Evolutionary conservation across 805 yeast species (phyloP), one percentile per base, ranked within the genome.

Genomic region (Zygosaccharomyces bisporus): DNA sequence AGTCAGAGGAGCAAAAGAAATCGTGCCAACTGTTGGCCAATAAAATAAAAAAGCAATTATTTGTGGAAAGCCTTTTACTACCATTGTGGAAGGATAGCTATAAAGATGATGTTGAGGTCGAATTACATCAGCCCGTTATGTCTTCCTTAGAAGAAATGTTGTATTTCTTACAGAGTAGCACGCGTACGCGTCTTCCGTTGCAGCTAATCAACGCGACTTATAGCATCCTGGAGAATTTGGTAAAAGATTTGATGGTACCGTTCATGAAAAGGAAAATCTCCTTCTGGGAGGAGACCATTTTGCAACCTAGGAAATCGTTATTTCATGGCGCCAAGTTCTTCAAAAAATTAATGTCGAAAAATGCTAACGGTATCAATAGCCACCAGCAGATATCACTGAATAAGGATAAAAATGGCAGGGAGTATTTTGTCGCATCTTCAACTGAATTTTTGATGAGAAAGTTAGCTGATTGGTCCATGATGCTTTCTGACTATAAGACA

Each of bases 391-490:
- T 52, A 25, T 38, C 53, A 9, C 52, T 60, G 4, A 52, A 69
- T 24, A 60, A 66, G 40, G 86, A 74, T 63, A 77, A 76, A 56
- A 51, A 68, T 4, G 68, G 66, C 3, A 78, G 72, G 34, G 83
- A 81, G 17, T 78, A 71, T 53, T 89, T 88, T 58, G 66, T 76
- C 34, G 76, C 79, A 8, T 70, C 76, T 2, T 71, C 88, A 0
- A 74, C 81, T 1, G 96, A 88, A 54, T 84, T 86, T 58, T 72
- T 78, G 34, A 72, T 89, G 20, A 71, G 98, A 40, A 83, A 85
- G 58, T 69, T 91, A 20, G 98, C 95, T 0, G 99, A 93, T 62
- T 87, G 95, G 87, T 80, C 89, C 5, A 80, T 91, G 56, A 86
- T 93, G 80, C 66, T 90, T n/a, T 77, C 89, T 29, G 96, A 93